Base-by-base conservation (phyloP, 176 grass and related monocot species). In the Eragrostis nindensis region DNA sequence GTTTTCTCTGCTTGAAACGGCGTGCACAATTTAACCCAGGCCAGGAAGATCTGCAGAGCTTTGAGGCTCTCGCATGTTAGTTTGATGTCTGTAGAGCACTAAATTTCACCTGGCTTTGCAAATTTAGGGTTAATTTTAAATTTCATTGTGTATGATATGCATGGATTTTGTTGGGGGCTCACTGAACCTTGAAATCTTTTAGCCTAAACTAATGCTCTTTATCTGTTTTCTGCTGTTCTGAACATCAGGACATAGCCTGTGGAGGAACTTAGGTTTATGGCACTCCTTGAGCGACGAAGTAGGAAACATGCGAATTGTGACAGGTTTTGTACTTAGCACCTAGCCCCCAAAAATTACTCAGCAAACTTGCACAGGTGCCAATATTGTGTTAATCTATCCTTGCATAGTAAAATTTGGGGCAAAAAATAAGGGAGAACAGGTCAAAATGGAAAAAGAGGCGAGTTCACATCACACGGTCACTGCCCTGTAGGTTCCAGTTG, bases 71-170 rank as follows among this genome's bases (percentile, higher is more conserved):
- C 3, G 32, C 18, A 41, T 80, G 68, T 76, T 21, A 52, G 17
- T 88, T 84, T 88, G 75, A 22, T 78, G 59, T 78, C 36, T 65
- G n/a, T 39, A 66, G 21, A 56, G 9, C 16, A 15, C 15, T 55
- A 62, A 84, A 36, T 75, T 62, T 22, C 39, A 71, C 39, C 45
- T 29, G 41, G 19, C 15, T 6, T 46, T 68, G 29, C 75, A 62
- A 60, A 54, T 55, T 38, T 49, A 40, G 44, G 19, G 39, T 27
- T 30, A 70, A 73, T 19, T 16, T 87, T 46, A 16, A 60, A 74
- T 0, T 7, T 68, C 11, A 12, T 42, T 22, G 22, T 10, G 16
- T 49, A 17, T 48, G 42, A 25, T 57, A 42, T 73, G 17, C 11
- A 13, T 19, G 18, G 32, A 36, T 36, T 77, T 46, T 64, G 54